Conservation (phyloP, 768 basidiomycete species). For the Lentinula raphanica region DNA sequence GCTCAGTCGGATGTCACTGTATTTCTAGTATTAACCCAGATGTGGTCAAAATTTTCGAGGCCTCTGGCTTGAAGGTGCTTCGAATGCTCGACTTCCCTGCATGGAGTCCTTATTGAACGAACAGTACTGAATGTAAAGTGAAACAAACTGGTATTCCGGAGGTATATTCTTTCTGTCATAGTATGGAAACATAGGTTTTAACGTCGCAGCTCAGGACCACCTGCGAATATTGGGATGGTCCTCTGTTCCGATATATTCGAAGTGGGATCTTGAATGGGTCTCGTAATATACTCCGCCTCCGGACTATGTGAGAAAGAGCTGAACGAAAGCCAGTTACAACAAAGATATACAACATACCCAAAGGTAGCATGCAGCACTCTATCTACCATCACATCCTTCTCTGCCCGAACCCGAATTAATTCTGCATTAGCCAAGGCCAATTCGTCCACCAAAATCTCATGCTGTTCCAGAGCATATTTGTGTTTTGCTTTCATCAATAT, state of each 20-base stretch:
- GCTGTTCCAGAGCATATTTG: constrained; percentile 61
- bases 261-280: background rate
- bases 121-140: no score
- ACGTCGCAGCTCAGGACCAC: background rate
- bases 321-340: background rate
- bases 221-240: background rate
- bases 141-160: no score
- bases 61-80: no score
- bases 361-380: constrained; percentile 42
- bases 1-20: no score
- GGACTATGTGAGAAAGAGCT: background rate
- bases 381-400: constrained; percentile 61
- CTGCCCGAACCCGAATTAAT: constrained; percentile 43
- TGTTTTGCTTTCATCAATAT: constrained; percentile 73
- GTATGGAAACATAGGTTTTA: background rate
- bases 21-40: no score
- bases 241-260: background rate
- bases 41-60: no score
- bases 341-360: constrained; percentile 37
- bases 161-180: no score
- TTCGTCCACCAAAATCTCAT: constrained; percentile 62
- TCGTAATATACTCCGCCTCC: background rate
- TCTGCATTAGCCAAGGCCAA: constrained; percentile 51
- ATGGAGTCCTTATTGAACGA: no score
- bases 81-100: no score